phyloP scores from a whole-genome alignment of 139 green algal species.

The Penium margaritaceum region DNA sequence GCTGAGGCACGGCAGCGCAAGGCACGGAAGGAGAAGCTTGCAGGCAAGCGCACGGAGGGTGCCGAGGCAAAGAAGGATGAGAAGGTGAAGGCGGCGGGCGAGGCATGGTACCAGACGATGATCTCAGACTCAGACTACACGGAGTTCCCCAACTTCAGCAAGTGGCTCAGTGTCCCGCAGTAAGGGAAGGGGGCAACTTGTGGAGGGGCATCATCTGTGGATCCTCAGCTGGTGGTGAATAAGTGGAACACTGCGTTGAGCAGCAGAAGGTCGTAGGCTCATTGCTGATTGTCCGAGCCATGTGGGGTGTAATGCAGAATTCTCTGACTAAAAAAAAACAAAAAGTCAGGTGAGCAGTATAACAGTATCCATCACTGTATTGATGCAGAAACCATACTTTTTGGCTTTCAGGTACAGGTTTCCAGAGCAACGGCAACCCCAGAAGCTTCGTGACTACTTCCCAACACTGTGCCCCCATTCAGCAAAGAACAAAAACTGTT shows the following conservation, averaged over 20 bases:
- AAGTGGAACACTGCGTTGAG: background rate
- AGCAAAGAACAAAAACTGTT: too few relatives aligned
- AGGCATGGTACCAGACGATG: slow-evolving; percentile 58
- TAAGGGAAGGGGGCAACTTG: background rate
- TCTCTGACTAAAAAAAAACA: too few relatives aligned
- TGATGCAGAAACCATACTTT: too few relatives aligned
- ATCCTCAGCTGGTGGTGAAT: background rate
- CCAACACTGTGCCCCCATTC: too few relatives aligned
- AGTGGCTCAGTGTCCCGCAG: slow-evolving; percentile 45
- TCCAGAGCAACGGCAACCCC: too few relatives aligned
- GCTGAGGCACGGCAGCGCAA: slow-evolving; percentile 35
- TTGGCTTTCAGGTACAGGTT: too few relatives aligned
- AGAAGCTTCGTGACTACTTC: too few relatives aligned
- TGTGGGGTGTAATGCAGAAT: background rate
- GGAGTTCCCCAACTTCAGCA: slow-evolving; percentile 45
- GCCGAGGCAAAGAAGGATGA: too few relatives aligned
- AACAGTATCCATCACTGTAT: too few relatives aligned
- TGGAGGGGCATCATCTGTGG: background rate
- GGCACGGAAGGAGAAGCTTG: slow-evolving; percentile 54
- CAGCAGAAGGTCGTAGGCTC: too few relatives aligned
- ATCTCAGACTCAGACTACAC: slow-evolving; percentile 48
- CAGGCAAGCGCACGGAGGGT: too few relatives aligned
- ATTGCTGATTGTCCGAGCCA: background rate
- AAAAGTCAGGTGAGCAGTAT: too few relatives aligned
- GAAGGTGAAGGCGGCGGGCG: slow-evolving; percentile 48